Evolutionary conservation across 1,139 yeast genomes (phyloP), one percentile per base, ranked within the genome.

Genomic region (Pichia norvegensis): DNA sequence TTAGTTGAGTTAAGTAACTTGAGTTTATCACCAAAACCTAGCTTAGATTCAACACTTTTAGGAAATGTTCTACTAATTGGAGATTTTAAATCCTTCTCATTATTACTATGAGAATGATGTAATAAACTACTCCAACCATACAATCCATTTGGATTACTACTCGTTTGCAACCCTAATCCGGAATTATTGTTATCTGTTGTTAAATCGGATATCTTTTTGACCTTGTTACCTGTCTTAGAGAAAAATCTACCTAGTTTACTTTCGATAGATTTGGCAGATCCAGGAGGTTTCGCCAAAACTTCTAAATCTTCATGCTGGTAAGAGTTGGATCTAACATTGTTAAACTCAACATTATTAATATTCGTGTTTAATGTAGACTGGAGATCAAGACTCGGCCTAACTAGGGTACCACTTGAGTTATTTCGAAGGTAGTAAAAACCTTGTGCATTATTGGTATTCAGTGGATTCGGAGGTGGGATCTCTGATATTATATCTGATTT

Each of bases 41-140:
- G 64, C 36, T 72, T 61, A 6, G 35, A 38, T 33, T 68, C 73
- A 11, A 68, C 62, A 13, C 19, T 33, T 46, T 70, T 75, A 44
- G 64, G 62, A 1, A 73, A 68, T 1, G 73, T 68, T 29, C 73
- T 51, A 2, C 67, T 62, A 39, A 70, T 49, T 0, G 76, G 75
- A 1, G 72, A 68, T 38, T 54, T 57, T 14, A 52, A 35, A n/a
- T 62, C 65, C 31, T 49, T 56, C 10, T 31, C 42, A 35, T 4
- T 31, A 31, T 31, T 31, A 31, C 14, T 17, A 35, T 35, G 37
- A 17, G 23, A 17, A 13, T 35, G 16, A 19, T 35, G 37, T 20
- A 35, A 21, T 4, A 35, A 19, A 31, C 16, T 31, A 31, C 35
- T 31, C 35, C 35, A 31, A 2, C 37, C 37, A 35, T 33, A 17